Percentiles rank a stretch among this genome's conserved stretches.
Conservation (phyloP, 2,329 filamentous ascomycete genomes). For the Curvularia hawaiiensis region DNA sequence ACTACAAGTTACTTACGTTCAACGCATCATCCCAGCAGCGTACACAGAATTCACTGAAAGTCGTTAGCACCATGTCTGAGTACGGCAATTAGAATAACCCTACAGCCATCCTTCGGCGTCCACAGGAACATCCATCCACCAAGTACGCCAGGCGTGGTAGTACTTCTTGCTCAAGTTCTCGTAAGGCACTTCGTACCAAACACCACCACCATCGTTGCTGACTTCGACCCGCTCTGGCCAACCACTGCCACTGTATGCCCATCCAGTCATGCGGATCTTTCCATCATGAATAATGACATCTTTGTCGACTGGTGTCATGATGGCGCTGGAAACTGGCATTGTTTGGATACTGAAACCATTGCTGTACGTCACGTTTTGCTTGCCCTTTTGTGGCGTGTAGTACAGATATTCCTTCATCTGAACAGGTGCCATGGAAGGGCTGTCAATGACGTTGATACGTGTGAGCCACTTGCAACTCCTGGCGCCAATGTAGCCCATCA, state of each 20-base stretch:
- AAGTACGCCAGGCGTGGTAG: constrained; percentile 67
- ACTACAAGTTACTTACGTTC: constrained; percentile 40
- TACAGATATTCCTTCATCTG: constrained; percentile 71
- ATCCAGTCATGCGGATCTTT: constrained; percentile 58
- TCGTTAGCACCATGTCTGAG: constrained; percentile 1
- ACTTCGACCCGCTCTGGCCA: constrained; percentile 67
- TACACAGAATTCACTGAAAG: constrained; percentile 47
- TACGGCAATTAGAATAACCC: background rate
- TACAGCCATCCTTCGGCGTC: constrained; percentile 54
- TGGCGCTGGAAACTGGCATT: constrained; percentile 71
- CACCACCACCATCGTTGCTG: constrained; percentile 65
- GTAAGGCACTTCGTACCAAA: constrained; percentile 67
- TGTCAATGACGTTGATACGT: constrained; percentile 63
- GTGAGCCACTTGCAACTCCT: constrained; percentile 68
- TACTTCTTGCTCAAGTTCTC: constrained; percentile 67
- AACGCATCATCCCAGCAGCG: constrained; percentile 54
- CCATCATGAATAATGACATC: constrained; percentile 67
- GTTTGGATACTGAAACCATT: constrained; percentile 72
- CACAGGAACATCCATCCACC: constrained; percentile 67
- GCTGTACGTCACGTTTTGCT: constrained; percentile 65
- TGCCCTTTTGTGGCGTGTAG: constrained; percentile 70
- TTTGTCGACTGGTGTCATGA: constrained; percentile 67
- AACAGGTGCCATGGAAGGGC: constrained; percentile 63
- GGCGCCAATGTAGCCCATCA: constrained; percentile 71
- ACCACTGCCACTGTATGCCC: constrained; percentile 53